These are phyloP conservation scores for Steccherinum ochraceum DNA, from an alignment of 768 basidiomycete species.

Conservation along the genomic window DNA sequence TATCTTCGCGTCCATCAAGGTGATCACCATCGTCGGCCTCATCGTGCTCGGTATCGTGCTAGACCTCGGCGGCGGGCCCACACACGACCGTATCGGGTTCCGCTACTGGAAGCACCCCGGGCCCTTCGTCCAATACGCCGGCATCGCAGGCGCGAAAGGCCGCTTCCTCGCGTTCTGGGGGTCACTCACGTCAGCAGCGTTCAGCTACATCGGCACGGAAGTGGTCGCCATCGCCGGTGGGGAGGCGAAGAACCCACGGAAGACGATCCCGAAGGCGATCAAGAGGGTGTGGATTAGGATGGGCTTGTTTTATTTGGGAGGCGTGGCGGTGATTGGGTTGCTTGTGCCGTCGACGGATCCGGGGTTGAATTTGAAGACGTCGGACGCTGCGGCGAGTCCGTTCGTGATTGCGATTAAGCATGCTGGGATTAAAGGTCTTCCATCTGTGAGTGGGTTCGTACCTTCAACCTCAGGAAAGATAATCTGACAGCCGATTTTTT, in stretches of 20 bases:
- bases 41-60: conserved; percentile 60
- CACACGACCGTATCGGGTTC: conserved; percentile 65
- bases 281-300: conserved; percentile 70
- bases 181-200: conserved; percentile 82
- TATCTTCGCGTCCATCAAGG: conserved; percentile 86
- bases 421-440: conserved; percentile 83
- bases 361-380: conserved; percentile 42
- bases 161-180: conserved; percentile 70
- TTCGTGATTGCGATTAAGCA: conserved; percentile 87
- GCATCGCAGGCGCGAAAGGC: conserved; percentile 63
- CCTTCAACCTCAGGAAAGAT: no score
- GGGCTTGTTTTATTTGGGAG: conserved; percentile 51
- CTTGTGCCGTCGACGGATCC: conserved; percentile 70
- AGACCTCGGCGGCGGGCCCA: conserved; percentile 85
- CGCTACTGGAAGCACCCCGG: conserved; percentile 88
- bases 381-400: conserved; percentile 63
- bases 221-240: conserved; percentile 89
- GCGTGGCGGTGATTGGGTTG: conserved; percentile 74
- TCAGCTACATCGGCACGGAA: conserved; percentile 91
- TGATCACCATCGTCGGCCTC: conserved; percentile 70
- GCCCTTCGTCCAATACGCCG: conserved; percentile 69
- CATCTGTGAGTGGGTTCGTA: conserved; percentile 52
- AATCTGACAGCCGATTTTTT: background rate
- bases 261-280: conserved; percentile 53
- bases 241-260: conserved; percentile 85